These are phyloP conservation scores for Lachancea kluyveri DNA, from an alignment of 805 yeast genomes.

Conservation along the genomic window DNA sequence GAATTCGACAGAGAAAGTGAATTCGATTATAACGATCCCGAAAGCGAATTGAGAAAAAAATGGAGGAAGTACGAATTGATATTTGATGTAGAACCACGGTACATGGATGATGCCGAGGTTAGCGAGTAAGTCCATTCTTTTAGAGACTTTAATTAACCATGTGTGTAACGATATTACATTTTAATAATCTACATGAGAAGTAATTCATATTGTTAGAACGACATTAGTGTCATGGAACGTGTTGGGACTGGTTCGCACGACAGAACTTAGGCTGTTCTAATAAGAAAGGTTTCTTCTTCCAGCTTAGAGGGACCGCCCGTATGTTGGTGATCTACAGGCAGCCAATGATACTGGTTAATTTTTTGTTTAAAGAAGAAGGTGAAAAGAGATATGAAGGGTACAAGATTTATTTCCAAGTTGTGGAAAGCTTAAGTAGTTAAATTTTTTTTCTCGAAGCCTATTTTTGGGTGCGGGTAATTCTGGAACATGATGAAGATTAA, in stretches of 20 bases:
- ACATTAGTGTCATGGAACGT: constrained; percentile 21
- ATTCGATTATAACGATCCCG: constrained; percentile 25
- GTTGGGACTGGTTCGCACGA: constrained; percentile 13
- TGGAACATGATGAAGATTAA: too few relatives aligned
- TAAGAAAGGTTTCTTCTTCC: constrained; percentile 16
- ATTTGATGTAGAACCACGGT: constrained; percentile 31
- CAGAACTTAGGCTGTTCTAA: constrained; percentile 26
- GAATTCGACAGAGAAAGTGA: constrained; percentile 33
- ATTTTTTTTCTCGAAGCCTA: too few relatives aligned
- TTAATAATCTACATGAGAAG: constrained; percentile 1
- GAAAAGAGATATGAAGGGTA: too few relatives aligned
- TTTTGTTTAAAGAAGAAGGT: too few relatives aligned
- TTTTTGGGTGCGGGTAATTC: too few relatives aligned
- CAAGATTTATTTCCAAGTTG: too few relatives aligned
- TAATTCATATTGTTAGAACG: constrained; percentile 17
- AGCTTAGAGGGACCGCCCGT: constrained; percentile 26
- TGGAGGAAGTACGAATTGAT: constrained; percentile 33
- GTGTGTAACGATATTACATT: background rate
- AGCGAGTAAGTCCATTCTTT: constrained; percentile 20
- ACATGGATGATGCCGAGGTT: constrained; percentile 23
- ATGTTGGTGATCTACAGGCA: constrained; percentile 20
- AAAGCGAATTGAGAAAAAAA: constrained; percentile 27
- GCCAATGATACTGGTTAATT: constrained; percentile 26
- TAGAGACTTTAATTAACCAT: background rate
- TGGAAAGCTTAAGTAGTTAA: too few relatives aligned